These are phyloP conservation scores for Fusarium multiceps DNA, from an alignment of 2,329 filamentous ascomycete genomes.

Conservation along the genomic window DNA sequence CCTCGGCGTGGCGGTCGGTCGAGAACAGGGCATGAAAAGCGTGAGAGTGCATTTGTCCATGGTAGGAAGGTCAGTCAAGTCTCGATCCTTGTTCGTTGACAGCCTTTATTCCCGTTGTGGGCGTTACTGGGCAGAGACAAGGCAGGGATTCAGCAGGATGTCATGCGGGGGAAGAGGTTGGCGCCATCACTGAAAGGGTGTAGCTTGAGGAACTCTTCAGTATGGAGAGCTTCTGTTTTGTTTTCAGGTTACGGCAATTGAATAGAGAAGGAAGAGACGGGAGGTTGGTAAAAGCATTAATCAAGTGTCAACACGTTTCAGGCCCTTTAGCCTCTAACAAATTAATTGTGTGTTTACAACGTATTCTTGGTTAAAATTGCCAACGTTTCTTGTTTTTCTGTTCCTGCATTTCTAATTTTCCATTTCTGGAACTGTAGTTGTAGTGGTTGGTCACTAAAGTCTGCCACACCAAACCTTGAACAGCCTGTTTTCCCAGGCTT, in stretches of 20 bases:
- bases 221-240: not conserved
- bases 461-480: constrained; percentile 1
- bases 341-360: not conserved
- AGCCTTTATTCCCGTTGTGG: constrained; percentile 31
- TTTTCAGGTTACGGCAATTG: not conserved
- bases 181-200: constrained; percentile 16
- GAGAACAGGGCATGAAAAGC: constrained; percentile 10
- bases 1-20: constrained; percentile 42
- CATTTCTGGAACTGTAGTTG: not conserved
- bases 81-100: constrained; percentile 20
- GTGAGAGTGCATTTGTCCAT: constrained; percentile 22
- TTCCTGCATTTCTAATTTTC: constrained; percentile 34
- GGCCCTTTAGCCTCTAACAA: not conserved
- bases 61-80: constrained; percentile 37
- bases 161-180: constrained; percentile 40
- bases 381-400: not conserved
- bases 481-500: not conserved
- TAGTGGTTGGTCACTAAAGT: constrained; percentile 14
- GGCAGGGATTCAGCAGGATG: not conserved
- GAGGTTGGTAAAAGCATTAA: not conserved
- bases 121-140: not conserved
- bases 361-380: not conserved
- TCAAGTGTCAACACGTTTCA: not conserved
- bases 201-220: not conserved
- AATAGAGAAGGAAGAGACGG: not conserved